Evolutionary conservation across 805 yeast genomes (phyloP).

Genomic region (Myxozyma geophila): DNA sequence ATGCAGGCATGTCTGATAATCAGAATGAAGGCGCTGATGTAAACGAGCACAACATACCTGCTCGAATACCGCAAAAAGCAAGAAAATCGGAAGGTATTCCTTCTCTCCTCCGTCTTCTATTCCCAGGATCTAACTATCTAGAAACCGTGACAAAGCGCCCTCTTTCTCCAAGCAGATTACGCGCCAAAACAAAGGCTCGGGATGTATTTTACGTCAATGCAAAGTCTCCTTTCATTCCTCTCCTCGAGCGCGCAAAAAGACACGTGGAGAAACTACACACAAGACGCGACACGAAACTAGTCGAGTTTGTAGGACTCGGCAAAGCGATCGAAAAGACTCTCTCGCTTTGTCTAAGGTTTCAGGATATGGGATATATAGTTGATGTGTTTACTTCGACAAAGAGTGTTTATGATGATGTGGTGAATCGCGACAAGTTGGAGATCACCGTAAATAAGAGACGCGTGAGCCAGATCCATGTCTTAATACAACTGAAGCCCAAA

Average conservation of each 20-base stretch:
- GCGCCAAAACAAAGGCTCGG: not conserved
- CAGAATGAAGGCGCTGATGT: not conserved
- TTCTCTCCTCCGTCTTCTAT: not conserved
- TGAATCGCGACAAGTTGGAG: constrained; percentile 1
- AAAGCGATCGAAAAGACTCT: constrained; percentile 30
- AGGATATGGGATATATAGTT: constrained; percentile 24
- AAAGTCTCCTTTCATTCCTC: constrained; percentile 33
- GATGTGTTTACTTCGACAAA: constrained; percentile 16
- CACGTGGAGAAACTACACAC: constrained; percentile 15
- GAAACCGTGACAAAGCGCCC: not conserved
- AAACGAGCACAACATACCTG: not conserved
- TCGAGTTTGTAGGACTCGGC: constrained; percentile 24
- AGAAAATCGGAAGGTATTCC: not conserved
- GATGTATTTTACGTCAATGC: constrained; percentile 22
- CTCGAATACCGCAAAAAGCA: not conserved
- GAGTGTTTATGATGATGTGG: constrained; percentile 20
- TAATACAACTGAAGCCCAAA: not conserved
- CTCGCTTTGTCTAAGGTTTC: constrained; percentile 31
- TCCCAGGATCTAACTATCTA: not conserved
- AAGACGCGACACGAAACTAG: not conserved
- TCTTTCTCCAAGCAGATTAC: not conserved
- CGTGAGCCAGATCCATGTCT: constrained; percentile 7
- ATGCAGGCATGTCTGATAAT: too few relatives aligned
- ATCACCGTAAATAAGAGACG: not conserved
- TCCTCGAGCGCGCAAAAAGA: constrained; percentile 30